A percentile compares a stretch with the other conserved stretches of the same genome.
These are phyloP conservation scores for Acanthamoeba royreba DNA, from an alignment of 208 protist genomes.

Conservation along the genomic window DNA sequence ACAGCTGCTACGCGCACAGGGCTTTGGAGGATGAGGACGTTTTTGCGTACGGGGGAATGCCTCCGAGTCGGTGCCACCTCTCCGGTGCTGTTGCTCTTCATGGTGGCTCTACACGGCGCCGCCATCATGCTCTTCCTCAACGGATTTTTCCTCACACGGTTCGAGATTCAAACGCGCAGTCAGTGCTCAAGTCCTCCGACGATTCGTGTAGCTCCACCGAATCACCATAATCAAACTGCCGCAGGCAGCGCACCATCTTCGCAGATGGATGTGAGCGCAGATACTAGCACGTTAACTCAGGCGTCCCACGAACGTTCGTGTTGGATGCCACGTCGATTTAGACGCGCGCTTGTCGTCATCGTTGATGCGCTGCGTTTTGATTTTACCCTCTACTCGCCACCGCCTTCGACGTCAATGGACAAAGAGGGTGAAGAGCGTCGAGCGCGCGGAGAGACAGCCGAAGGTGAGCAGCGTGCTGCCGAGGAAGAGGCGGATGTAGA, in stretches of 20 bases:
- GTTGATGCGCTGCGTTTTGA: constrained; percentile 84
- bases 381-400: constrained; percentile 53
- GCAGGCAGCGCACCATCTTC: no score
- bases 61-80: neutral
- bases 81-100: neutral
- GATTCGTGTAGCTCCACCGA: neutral
- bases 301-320: neutral
- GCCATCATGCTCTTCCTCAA: neutral
- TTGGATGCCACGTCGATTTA: constrained; percentile 50
- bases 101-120: neutral
- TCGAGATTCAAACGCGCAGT: neutral
- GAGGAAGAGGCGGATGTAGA: neutral
- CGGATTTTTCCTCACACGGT: neutral
- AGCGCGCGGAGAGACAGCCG: no score
- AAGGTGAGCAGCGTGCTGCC: neutral
- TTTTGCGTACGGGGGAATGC: no score
- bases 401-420: no score
- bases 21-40: no score
- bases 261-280: no score
- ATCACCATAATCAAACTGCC: neutral
- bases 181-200: neutral
- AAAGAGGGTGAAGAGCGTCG: no score
- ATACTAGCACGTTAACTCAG: no score
- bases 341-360: constrained; percentile 74
- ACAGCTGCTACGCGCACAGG: no score